Evolutionary conservation across 2,329 filamentous ascomycete genomes (phyloP).

Genomic region (Teratosphaeria pseudoeucalypti): DNA sequence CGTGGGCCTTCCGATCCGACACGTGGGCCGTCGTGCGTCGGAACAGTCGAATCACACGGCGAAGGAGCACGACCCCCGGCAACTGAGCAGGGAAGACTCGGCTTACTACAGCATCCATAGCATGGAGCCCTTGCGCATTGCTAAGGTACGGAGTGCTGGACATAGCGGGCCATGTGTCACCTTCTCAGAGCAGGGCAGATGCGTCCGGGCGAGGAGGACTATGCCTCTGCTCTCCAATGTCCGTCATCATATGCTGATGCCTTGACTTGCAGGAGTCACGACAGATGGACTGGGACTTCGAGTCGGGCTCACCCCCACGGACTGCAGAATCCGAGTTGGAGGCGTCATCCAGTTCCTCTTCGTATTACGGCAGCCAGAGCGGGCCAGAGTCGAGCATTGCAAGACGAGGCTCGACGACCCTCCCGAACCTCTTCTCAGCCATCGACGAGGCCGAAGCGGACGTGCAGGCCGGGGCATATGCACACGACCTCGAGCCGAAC

Average conservation of each 20-base stretch:
- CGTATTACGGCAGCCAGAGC: not conserved
- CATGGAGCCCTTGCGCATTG: not conserved
- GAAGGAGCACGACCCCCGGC: not conserved
- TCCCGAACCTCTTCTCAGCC: slow-evolving; percentile 12
- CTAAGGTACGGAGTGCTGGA: not conserved
- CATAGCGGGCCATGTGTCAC: not conserved
- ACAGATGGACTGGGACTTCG: slow-evolving; percentile 14
- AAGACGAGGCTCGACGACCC: slow-evolving; percentile 17
- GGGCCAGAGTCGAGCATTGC: slow-evolving; percentile 6
- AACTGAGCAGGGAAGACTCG: slow-evolving; percentile 11
- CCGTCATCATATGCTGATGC: not conserved
- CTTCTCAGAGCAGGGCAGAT: not conserved
- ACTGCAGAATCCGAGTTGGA: not conserved
- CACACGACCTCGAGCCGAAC: slow-evolving; percentile 4
- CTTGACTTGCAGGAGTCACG: not conserved
- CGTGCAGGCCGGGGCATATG: not conserved
- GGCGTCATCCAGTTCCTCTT: not conserved
- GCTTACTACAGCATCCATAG: slow-evolving; percentile 8
- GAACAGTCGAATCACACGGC: slow-evolving; percentile 1
- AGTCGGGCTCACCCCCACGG: slow-evolving; percentile 12
- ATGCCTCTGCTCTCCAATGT: not conserved
- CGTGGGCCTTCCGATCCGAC: not conserved
- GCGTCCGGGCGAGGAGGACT: not conserved
- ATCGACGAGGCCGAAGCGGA: slow-evolving; percentile 4
- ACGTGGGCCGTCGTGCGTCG: slow-evolving; percentile 2